These are phyloP conservation scores for Mediolabrus comicus DNA, from an alignment of 108 stramenopile genomes.

Conservation along the genomic window DNA sequence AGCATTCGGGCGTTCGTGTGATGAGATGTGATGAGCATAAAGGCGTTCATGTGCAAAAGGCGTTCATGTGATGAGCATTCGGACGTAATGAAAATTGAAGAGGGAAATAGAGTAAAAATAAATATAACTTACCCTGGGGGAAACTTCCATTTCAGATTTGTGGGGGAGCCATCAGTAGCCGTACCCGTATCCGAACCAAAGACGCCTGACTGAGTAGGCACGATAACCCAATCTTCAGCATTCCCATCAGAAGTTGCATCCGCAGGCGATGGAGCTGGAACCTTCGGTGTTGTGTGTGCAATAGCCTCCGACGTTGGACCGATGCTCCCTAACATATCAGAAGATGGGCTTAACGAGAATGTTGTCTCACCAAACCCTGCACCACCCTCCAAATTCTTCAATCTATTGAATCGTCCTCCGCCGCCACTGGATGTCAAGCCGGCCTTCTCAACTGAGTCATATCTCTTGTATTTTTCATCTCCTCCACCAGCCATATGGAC, in stretches of 20 bases:
- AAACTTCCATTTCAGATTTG: constrained; percentile 19
- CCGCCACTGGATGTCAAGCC: not conserved
- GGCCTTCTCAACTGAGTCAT: not conserved
- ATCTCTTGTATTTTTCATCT: not conserved
- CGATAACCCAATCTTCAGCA: constrained; percentile 30
- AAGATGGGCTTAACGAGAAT: constrained; percentile 3
- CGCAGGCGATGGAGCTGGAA: constrained; percentile 2
- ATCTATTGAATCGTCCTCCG: not conserved
- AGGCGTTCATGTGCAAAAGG: no score
- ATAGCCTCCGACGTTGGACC: constrained; percentile 25
- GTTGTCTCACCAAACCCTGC: constrained; percentile 3
- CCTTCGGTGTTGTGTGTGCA: constrained; percentile 34
- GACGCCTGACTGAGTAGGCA: constrained; percentile 7
- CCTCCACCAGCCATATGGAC: constrained; percentile 33
- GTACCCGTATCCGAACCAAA: not conserved
- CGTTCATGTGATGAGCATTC: not conserved
- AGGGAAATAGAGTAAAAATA: not conserved
- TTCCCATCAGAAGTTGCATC: constrained; percentile 7
- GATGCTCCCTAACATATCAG: not conserved
- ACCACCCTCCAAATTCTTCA: not conserved
- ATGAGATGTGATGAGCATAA: no score
- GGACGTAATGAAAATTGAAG: not conserved
- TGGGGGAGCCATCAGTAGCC: not conserved
- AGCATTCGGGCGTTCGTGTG: no score
- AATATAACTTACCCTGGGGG: constrained; percentile 5